Conservation (phyloP, 2,329 filamentous ascomycete genomes). For the Curvularia sp. region DNA sequence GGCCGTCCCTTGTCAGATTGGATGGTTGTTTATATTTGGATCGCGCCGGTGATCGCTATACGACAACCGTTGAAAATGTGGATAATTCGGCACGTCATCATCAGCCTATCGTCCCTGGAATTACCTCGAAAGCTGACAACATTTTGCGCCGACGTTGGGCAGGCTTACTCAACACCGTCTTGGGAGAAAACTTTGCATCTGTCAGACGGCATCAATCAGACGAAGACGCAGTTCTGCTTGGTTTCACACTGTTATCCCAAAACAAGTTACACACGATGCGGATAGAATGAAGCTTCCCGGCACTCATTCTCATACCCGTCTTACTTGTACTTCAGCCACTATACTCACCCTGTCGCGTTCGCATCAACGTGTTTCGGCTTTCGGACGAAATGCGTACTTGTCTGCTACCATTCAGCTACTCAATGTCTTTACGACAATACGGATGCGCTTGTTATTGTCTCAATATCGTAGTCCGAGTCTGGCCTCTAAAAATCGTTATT, state of each 20-base stretch:
- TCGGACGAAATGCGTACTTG: not conserved
- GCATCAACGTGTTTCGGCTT: not conserved
- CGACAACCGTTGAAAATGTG: not conserved
- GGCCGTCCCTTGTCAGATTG: slow-evolving; percentile 4
- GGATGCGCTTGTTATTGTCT: too few relatives aligned
- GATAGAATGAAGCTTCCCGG: not conserved
- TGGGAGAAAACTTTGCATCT: not conserved
- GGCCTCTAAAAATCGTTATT: not conserved
- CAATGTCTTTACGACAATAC: too few relatives aligned
- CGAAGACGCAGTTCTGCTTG: not conserved
- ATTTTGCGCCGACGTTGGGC: not conserved
- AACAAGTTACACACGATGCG: not conserved
- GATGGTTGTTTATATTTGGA: slow-evolving; percentile 2
- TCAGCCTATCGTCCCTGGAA: not conserved
- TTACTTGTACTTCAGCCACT: not conserved
- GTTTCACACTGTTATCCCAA: not conserved
- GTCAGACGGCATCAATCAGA: not conserved
- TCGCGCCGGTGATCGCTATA: slow-evolving; percentile 4
- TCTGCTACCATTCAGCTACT: not conserved
- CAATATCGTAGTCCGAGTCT: not conserved
- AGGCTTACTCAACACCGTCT: not conserved
- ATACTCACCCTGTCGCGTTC: not conserved
- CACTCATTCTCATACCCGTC: not conserved
- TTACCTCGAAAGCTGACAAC: not conserved
- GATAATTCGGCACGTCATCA: not conserved